These are phyloP conservation scores for Rubia occidens DNA, from an alignment of 305 asterid genomes.

Conservation along the genomic window DNA sequence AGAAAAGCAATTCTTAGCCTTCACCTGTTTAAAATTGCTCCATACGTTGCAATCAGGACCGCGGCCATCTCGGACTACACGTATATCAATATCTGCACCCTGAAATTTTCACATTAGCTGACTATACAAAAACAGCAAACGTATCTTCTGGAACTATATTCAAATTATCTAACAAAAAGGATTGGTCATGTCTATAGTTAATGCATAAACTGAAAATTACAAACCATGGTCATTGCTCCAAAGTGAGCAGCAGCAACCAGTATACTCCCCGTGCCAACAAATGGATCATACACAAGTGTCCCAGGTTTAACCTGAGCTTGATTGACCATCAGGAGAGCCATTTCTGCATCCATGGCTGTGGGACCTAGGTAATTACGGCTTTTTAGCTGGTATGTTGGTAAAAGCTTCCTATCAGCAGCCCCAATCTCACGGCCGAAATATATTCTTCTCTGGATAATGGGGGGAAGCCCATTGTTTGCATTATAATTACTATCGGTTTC, in stretches of 20 bases:
- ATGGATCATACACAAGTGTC: conserved; percentile 85
- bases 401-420: conserved; percentile 72
- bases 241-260: conserved; percentile 95
- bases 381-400: conserved; percentile 87
- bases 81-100: conserved; percentile 99
- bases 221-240: conserved; percentile 98
- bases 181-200: neutral
- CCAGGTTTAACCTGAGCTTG: conserved; percentile 87
- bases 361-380: conserved; percentile 98
- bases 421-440: conserved; percentile 88
- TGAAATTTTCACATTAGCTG: conserved; percentile 41
- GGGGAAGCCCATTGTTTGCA: conserved; percentile 81
- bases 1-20: neutral
- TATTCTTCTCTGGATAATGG: conserved; percentile 50
- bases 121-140: neutral
- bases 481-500: conserved; percentile 65
- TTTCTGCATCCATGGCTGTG: conserved; percentile 99
- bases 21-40: conserved; percentile 96
- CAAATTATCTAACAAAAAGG: neutral
- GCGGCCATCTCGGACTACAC: conserved; percentile 98
- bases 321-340: conserved; percentile 98
- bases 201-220: conserved; percentile 22
- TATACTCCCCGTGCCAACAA: conserved; percentile 99
- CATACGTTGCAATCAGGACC: conserved; percentile 98
- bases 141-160: neutral